Base-by-base conservation (phyloP, 768 basidiomycete species). In the Amanita rimosa region DNA sequence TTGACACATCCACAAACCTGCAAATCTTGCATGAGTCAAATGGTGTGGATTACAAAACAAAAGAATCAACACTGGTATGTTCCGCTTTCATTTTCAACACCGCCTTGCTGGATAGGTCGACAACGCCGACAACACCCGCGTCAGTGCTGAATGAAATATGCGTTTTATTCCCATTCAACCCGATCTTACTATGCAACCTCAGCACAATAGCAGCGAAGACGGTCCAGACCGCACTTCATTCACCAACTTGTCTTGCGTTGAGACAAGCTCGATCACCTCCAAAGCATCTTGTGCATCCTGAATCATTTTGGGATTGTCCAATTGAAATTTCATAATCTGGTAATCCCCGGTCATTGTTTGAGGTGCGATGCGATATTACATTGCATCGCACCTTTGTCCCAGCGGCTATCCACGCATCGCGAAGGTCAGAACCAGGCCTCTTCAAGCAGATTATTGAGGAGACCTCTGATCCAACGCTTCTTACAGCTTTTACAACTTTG, bases 61-160 rank as follows among this genome's bases (percentile, higher is more conserved):
- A 47, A 43, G 26, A 7, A 64, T 77, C 34, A 54, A 90, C 88
- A 57, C 69, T 87, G 6, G 64, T 62, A 58, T 91, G 88, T 47
- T 67, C 68, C 2, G 64, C 67, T 55, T 73, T 80, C 83, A 89
- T 84, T 38, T 64, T 71, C 3, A 58, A 61, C n/a, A 84, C 54
- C 5, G 54, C 54, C 40, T 66, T 65, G 11, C 68, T 76, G 10
- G 70, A 60, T 3, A 86, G 58, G 49, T 89, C 81, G 7, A 89
- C 60, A 16, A 80, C 64, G 0, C 87, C 86, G 10, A 87, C 82
- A 13, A 57, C 54, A 0, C 88, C 88, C 16, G 75, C 74, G 61
- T 91, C 89, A 26, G 74, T 72, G 52, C 78, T 76, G 61, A 85
- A 88, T 4, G 83, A 85, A 37, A 90, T 54, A 61, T 76, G 57